These are phyloP conservation scores for Penicillium sp. DNA, from an alignment of 2,329 filamentous ascomycete species.

Conservation along the genomic window DNA sequence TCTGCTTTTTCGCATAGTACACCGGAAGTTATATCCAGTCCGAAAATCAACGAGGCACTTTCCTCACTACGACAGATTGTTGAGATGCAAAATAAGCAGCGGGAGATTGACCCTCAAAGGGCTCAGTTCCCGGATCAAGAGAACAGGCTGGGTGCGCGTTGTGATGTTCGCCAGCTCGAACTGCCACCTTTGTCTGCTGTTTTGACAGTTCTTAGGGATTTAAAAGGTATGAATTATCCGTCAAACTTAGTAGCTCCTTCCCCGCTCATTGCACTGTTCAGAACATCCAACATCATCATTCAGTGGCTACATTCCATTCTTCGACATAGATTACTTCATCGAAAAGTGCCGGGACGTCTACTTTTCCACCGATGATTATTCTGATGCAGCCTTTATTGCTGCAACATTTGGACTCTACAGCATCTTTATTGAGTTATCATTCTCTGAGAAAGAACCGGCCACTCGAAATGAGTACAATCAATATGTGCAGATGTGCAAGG, in stretches of 20 bases:
- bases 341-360: conserved; percentile 45
- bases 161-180: conserved; percentile 34
- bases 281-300: conserved; percentile 23
- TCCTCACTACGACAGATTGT: conserved; percentile 41
- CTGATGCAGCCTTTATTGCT: conserved; percentile 40
- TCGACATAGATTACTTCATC: conserved; percentile 34
- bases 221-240: conserved; percentile 33
- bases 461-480: conserved; percentile 27
- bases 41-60: conserved; percentile 40
- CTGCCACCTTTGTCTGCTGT: conserved; percentile 40
- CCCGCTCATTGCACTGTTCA: conserved; percentile 5
- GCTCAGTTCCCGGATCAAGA: conserved; percentile 29
- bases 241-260: background rate
- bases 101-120: conserved; percentile 24
- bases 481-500: conserved; percentile 38
- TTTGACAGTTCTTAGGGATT: conserved; percentile 30
- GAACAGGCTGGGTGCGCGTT: conserved; percentile 13
- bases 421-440: conserved; percentile 36
- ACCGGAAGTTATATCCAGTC: conserved; percentile 33
- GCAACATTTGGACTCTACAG: conserved; percentile 41
- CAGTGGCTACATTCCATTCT: conserved; percentile 34
- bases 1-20: conserved; percentile 39
- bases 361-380: conserved; percentile 44
- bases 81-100: conserved; percentile 34
- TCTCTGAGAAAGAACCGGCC: conserved; percentile 18